A percentile compares a stretch with the other conserved stretches of the same genome.
Evolutionary conservation across 2,329 filamentous ascomycete genomes (phyloP).

Genomic region (Alternaria ethzedia): DNA sequence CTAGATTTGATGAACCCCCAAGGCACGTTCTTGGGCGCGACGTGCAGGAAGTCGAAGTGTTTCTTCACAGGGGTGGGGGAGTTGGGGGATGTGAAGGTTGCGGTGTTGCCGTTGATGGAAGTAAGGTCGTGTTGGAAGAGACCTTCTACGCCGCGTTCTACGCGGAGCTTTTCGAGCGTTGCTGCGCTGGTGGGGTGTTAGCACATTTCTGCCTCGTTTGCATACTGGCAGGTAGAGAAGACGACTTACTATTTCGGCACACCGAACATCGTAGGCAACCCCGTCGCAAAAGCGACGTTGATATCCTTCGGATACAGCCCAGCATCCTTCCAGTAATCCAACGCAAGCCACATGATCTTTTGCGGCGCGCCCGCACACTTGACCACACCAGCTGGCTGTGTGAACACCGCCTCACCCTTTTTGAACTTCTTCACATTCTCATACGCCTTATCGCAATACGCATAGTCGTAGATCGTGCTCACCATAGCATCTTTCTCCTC

Average conservation of each 20-base stretch:
- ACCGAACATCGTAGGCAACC: slow-evolving; percentile 50
- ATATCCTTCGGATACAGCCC: slow-evolving; percentile 46
- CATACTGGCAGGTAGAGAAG: no score
- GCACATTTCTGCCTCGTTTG: not conserved
- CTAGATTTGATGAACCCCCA: slow-evolving; percentile 47
- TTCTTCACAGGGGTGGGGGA: slow-evolving; percentile 35
- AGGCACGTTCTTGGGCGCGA: slow-evolving; percentile 48
- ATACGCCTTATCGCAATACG: slow-evolving; percentile 48
- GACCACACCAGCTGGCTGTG: slow-evolving; percentile 48
- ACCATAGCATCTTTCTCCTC: slow-evolving; percentile 43
- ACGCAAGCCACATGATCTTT: slow-evolving; percentile 52
- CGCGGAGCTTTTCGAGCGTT: slow-evolving; percentile 44
- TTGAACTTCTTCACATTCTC: slow-evolving; percentile 39
- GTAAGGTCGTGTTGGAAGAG: slow-evolving; percentile 50
- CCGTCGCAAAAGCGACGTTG: slow-evolving; percentile 48
- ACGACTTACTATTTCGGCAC: slow-evolving; percentile 42
- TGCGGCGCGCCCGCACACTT: slow-evolving; percentile 51
- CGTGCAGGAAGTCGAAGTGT: slow-evolving; percentile 49
- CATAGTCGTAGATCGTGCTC: slow-evolving; percentile 49
- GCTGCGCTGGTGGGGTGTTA: slow-evolving; percentile 29
- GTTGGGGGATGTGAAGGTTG: slow-evolving; percentile 38
- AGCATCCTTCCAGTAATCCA: slow-evolving; percentile 47
- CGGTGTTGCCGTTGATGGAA: slow-evolving; percentile 47
- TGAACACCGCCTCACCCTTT: slow-evolving; percentile 48
- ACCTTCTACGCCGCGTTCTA: slow-evolving; percentile 46